Evolutionary conservation across 2,329 filamentous ascomycete genomes (phyloP), one percentile per base, ranked within the genome.

Genomic region (Sclerotinia nivalis): DNA sequence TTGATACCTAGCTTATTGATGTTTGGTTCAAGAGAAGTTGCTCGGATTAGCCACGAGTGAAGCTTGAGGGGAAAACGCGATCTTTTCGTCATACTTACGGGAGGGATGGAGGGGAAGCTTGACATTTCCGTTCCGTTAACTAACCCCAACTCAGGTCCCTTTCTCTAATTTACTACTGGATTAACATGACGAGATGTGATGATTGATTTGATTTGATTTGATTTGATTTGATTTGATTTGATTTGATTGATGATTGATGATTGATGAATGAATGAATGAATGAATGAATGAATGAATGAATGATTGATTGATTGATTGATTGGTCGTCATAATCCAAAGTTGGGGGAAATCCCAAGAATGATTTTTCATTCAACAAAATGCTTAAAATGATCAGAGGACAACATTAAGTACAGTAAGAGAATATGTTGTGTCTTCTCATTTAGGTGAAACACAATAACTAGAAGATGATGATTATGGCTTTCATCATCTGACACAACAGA

Each of bases 11-110:
- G 15, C 25, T 61, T 0, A 9, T 34, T n/a, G 43, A 61, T n/a
- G 43, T 47, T 61, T 61, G 58, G 7, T 22, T 22, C 1, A 20
- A 61, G 40, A 61, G 40, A 31, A 31, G 58, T 18, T 45, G 25
- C 45, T 50, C 45, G 45, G 45, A 28, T 62, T 43, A 52, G 60
- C 60, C 60, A 64, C 60, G 60, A 64, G 60, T 25, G 47, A 40
- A 50, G 22, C 22, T 13, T 40, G 47, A 64, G 31, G 61, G 47
- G 22, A 52, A 52, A 64, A 64, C 61, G 61, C 47, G 47, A 64
- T 64, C 61, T 64, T 28, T 64, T 28, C 47, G 47, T 64, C 61
- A 40, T 52, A 50, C 60, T 22, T 50, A 25, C 60, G 28, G 31
- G n/a, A 50, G 10, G 59, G 59, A 49, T 22, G 60, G 60, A 20